Conservation (phyloP, 2,329 filamentous ascomycete genomes). For the Trichoderma cornu-damae region DNA sequence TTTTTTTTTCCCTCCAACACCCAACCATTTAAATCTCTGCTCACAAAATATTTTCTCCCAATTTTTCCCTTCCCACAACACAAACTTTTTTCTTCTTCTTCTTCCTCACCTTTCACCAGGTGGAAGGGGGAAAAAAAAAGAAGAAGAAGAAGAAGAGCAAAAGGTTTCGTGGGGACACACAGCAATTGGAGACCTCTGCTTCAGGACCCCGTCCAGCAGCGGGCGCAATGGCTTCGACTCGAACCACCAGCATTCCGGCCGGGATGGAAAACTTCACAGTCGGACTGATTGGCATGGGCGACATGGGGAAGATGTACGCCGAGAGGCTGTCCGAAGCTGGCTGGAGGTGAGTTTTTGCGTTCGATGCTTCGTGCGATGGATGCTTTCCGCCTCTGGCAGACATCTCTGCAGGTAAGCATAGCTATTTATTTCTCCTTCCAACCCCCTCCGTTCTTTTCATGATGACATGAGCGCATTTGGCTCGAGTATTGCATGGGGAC, state of each 20-base stretch:
- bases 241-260: constrained; percentile 27
- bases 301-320: constrained; percentile 99
- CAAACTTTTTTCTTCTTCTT: constrained; percentile 14
- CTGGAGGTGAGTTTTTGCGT: constrained; percentile 79
- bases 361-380: not conserved
- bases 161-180: constrained; percentile 22
- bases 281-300: constrained; percentile 97
- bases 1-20: not conserved
- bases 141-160: not conserved
- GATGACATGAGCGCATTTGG: constrained; percentile 99
- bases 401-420: constrained; percentile 18
- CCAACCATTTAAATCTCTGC: constrained; percentile 4
- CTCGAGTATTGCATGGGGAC: constrained; percentile 82
- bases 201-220: constrained; percentile 23
- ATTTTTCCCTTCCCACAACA: constrained; percentile 14
- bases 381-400: not conserved
- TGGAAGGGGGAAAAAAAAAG: not conserved
- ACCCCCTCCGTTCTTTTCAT: constrained; percentile 46
- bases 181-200: constrained; percentile 26
- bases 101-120: constrained; percentile 7
- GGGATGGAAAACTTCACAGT: constrained; percentile 68
- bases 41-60: constrained; percentile 16
- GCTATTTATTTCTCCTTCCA: constrained; percentile 15
- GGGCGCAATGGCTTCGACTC: constrained; percentile 30
- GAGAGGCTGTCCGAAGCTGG: constrained; percentile 81